These are phyloP conservation scores for Scedosporium aurantiacum DNA, from an alignment of 2,329 filamentous ascomycete genomes.

Conservation along the genomic window DNA sequence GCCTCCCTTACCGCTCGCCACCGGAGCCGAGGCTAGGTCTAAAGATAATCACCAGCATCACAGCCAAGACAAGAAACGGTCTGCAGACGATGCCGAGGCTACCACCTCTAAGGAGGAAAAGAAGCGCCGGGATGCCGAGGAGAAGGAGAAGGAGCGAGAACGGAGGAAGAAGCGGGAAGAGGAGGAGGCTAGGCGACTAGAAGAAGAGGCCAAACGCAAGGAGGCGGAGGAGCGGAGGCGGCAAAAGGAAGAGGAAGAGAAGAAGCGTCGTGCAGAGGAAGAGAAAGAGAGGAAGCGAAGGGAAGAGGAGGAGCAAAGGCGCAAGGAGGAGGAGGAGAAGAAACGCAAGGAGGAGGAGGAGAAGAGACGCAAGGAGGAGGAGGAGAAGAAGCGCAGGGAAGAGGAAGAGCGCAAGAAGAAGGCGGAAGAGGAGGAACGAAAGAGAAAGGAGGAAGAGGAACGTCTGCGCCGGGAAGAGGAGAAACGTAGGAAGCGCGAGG, in stretches of 20 bases:
- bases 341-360: conserved; percentile 19
- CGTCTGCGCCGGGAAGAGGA: conserved; percentile 15
- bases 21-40: conserved; percentile 19
- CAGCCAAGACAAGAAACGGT: conserved; percentile 22
- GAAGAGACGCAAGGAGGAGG: conserved; percentile 23
- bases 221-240: conserved; percentile 15
- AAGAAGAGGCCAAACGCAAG: conserved; percentile 15
- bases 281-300: conserved; percentile 24
- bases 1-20: conserved; percentile 2
- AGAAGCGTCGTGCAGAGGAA: conserved; percentile 18
- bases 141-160: conserved; percentile 20
- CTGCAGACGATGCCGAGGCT: conserved; percentile 18
- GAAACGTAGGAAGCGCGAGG: conserved; percentile 13
- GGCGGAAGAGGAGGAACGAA: conserved; percentile 14
- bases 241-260: conserved; percentile 10
- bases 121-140: conserved; percentile 20
- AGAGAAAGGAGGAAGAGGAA: conserved; percentile 13
- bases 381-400: conserved; percentile 16
- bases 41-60: conserved; percentile 24
- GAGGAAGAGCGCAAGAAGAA: conserved; percentile 25
- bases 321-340: conserved; percentile 6
- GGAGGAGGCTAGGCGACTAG: conserved; percentile 11
- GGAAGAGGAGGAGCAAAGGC: conserved; percentile 14
- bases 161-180: conserved; percentile 18
- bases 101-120: conserved; percentile 28